phyloP scores from a whole-genome alignment of 352 stramenopile genomes.

The Albugo candida region DNA sequence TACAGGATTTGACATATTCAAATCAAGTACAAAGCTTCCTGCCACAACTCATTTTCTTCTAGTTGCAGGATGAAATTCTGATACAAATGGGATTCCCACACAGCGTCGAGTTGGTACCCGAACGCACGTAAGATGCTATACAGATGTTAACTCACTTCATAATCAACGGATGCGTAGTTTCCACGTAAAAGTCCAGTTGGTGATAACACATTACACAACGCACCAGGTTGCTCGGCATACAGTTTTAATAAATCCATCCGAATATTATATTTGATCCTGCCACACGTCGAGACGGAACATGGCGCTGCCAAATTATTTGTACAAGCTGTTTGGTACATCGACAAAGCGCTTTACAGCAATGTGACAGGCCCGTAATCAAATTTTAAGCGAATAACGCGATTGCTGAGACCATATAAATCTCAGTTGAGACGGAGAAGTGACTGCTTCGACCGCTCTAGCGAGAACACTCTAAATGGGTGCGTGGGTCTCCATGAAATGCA shows the following conservation, averaged over 20 bases:
- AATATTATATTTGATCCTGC: slow-evolving; percentile 25
- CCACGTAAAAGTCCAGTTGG: slow-evolving; percentile 26
- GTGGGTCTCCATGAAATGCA: slow-evolving; percentile 36
- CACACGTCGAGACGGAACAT: slow-evolving; percentile 16
- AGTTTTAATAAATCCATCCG: slow-evolving; percentile 55
- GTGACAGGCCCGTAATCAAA: slow-evolving; percentile 24
- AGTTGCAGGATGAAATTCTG: slow-evolving; percentile 70
- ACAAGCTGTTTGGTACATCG: slow-evolving; percentile 13
- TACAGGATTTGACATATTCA: slow-evolving; percentile 37
- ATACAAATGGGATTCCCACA: slow-evolving; percentile 61
- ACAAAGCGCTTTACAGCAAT: slow-evolving; percentile 23
- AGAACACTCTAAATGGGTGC: slow-evolving; percentile 46
- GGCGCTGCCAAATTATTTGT: slow-evolving; percentile 22
- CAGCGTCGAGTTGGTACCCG: slow-evolving; percentile 47
- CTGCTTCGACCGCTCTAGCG: slow-evolving; percentile 30
- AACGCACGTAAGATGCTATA: slow-evolving; percentile 47
- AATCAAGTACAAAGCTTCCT: slow-evolving; percentile 60
- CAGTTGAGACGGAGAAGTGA: slow-evolving; percentile 17
- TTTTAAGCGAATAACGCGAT: slow-evolving; percentile 57
- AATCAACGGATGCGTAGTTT: slow-evolving; percentile 22
- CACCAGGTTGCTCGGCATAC: slow-evolving; percentile 26
- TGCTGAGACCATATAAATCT: slow-evolving; percentile 30
- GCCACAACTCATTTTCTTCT: slow-evolving; percentile 34
- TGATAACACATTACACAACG: slow-evolving; percentile 35
- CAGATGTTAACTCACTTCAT: slow-evolving; percentile 62